phyloP scores from a whole-genome alignment of 2,329 filamentous ascomycete species.

The Alternaria arbusti region DNA sequence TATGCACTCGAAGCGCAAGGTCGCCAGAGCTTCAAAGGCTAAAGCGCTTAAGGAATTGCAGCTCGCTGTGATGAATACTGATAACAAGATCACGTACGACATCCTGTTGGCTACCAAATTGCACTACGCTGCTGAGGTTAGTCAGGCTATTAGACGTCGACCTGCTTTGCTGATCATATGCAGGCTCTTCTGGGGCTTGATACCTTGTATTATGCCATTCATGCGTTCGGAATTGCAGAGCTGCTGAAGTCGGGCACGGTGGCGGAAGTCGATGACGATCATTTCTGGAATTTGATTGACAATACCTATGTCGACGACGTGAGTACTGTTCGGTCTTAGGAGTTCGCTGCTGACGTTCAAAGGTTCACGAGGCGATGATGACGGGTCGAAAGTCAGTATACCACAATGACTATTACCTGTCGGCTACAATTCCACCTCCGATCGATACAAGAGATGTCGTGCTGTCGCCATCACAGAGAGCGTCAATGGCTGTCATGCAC shows the following conservation, averaged over 20 bases:
- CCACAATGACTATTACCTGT: constrained; percentile 37
- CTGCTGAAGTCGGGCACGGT: constrained; percentile 31
- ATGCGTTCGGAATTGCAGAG: constrained; percentile 34
- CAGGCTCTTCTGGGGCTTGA: constrained; percentile 35
- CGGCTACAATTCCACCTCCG: constrained; percentile 27
- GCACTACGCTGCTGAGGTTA: constrained; percentile 39
- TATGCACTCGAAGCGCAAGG: constrained; percentile 26
- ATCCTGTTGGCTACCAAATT: constrained; percentile 36
- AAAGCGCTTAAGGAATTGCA: constrained; percentile 35
- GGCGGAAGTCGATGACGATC: constrained; percentile 31
- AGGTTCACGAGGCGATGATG: constrained; percentile 42
- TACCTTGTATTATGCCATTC: constrained; percentile 36
- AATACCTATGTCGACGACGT: constrained; percentile 45
- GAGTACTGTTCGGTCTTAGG: constrained; percentile 4
- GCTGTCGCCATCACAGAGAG: constrained; percentile 22
- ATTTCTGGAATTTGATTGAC: constrained; percentile 41
- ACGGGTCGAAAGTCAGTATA: constrained; percentile 35
- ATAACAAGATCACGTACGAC: constrained; percentile 28
- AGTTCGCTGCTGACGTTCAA: constrained; percentile 5
- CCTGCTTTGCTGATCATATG: constrained; percentile 4
- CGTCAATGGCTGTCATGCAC: constrained; percentile 39
- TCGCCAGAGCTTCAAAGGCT: constrained; percentile 29
- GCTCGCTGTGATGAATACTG: constrained; percentile 19
- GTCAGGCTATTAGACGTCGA: not conserved
- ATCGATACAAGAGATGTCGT: constrained; percentile 4